Base-by-base conservation (phyloP, 2,329 filamentous ascomycete species). In the Fusarium liriodendri region DNA sequence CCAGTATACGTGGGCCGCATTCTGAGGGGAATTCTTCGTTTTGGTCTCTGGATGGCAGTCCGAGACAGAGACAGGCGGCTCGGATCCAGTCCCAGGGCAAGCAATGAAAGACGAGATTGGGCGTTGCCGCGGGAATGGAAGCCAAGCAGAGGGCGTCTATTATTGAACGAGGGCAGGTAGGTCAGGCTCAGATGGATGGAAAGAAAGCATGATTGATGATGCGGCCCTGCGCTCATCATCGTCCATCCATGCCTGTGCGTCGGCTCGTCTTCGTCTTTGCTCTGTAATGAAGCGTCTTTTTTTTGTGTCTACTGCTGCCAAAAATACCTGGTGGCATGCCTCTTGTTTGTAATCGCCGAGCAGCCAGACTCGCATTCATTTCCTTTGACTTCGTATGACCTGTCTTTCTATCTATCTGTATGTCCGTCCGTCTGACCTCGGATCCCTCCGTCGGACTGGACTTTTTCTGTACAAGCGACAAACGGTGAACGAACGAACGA, bases 1-100 rank as follows among this genome's bases (percentile, higher is more conserved):
- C 38, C 25, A 38, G 57, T 35, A 62, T 74, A 72, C 69, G 69
- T 74, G 66, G 62, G 69, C 71, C 57, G 58, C 47, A 33, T n/a
- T 18, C 10, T 14, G 57, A 66, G 40, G 66, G 40, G 47, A 27
- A 27, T 52, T 18, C 45, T 33, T 54, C 42, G 58, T 58, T 40
- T 40, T n/a, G 47, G 18, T 50, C 29, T 45, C 10, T 60, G 38
- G 38, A 37, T 62, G 33, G 5, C 33, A 37, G 32, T 54, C 29
- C 25, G 60, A 42, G 60, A 42, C 38, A 47, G 22, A 37, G 45
- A 27, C 60, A 33, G 45, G 60, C 32, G 22, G 45, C 40, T 62
- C 18, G 45, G 33, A 22, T 16, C 47, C 33, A 29, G 27, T 29
- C 27, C 27, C 27, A 62, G 25, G 47, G 47, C 47, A 52, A 52